These are phyloP conservation scores for Trypanosoma conorhini DNA, from an alignment of 208 protist genomes.

Conservation along the genomic window DNA sequence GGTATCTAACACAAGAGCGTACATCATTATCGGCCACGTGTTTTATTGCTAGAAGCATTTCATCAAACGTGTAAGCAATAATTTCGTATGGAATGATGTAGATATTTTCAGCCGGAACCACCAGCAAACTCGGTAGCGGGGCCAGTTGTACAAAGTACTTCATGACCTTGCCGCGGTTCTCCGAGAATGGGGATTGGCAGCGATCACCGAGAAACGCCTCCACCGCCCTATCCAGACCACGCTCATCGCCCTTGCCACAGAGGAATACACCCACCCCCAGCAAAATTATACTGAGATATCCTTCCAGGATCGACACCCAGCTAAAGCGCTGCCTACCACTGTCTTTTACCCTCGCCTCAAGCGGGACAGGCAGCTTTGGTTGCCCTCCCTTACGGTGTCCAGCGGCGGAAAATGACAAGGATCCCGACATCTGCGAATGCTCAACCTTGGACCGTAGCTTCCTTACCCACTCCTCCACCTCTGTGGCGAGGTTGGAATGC, in stretches of 20 bases:
- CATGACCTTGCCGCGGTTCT: constrained; percentile 65
- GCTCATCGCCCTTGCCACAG: constrained; percentile 59
- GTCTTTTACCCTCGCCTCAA: constrained; percentile 3
- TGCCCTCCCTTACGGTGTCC: not conserved
- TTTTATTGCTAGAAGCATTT: constrained; percentile 73
- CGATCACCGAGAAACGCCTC: constrained; percentile 75
- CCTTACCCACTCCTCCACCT: constrained; percentile 37
- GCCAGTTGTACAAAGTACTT: constrained; percentile 82
- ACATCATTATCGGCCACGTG: constrained; percentile 76
- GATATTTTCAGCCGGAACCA: constrained; percentile 56
- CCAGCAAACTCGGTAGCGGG: constrained; percentile 45
- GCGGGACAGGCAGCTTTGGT: constrained; percentile 7
- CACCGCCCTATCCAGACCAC: constrained; percentile 69
- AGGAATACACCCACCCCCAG: constrained; percentile 66
- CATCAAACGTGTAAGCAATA: constrained; percentile 81
- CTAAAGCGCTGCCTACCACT: constrained; percentile 17
- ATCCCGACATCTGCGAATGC: not conserved
- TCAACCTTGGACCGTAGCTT: constrained; percentile 37
- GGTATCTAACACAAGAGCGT: constrained; percentile 54
- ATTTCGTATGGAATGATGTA: constrained; percentile 83
- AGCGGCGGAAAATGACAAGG: constrained; percentile 22
- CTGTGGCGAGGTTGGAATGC: constrained; percentile 33
- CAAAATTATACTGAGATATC: constrained; percentile 68
- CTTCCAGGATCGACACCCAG: constrained; percentile 54
- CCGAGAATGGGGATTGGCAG: constrained; percentile 20